Conservation (phyloP, 306 rosid genomes). For the Lablab purpureus region DNA sequence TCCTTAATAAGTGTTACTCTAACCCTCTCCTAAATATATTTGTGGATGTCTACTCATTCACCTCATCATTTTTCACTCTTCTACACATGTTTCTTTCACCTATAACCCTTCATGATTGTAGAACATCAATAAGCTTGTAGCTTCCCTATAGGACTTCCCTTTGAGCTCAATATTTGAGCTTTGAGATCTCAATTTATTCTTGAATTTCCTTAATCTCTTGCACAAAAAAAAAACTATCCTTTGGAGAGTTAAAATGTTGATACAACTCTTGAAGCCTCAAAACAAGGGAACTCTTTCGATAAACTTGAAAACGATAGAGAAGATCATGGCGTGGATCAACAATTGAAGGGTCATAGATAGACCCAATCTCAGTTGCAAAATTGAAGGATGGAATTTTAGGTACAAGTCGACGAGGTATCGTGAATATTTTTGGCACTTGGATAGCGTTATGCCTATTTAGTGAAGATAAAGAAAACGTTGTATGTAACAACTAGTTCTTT, state of each 20-base stretch:
- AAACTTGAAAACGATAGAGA: not conserved
- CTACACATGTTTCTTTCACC: not conserved
- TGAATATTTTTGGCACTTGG: not conserved
- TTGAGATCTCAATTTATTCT: not conserved
- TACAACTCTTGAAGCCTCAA: not conserved
- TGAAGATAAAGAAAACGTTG: not conserved
- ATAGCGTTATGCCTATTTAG: not conserved
- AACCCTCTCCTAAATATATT: not conserved
- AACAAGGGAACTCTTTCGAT: not conserved
- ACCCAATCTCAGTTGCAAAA: not conserved
- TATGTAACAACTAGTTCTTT: not conserved
- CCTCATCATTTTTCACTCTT: not conserved
- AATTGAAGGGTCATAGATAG: not conserved
- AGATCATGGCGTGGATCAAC: not conserved
- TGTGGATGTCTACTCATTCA: not conserved
- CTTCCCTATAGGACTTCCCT: not conserved
- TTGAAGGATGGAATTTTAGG: not conserved
- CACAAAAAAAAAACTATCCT: not conserved
- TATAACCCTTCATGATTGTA: not conserved
- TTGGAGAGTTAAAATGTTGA: not conserved
- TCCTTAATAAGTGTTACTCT: not conserved
- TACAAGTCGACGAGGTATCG: too few relatives aligned
- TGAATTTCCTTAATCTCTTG: not conserved
- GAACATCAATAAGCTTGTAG: not conserved
- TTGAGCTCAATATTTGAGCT: not conserved